These are phyloP conservation scores for Xerocomus brunneocitrinus DNA, from an alignment of 768 basidiomycete species.

Conservation along the genomic window DNA sequence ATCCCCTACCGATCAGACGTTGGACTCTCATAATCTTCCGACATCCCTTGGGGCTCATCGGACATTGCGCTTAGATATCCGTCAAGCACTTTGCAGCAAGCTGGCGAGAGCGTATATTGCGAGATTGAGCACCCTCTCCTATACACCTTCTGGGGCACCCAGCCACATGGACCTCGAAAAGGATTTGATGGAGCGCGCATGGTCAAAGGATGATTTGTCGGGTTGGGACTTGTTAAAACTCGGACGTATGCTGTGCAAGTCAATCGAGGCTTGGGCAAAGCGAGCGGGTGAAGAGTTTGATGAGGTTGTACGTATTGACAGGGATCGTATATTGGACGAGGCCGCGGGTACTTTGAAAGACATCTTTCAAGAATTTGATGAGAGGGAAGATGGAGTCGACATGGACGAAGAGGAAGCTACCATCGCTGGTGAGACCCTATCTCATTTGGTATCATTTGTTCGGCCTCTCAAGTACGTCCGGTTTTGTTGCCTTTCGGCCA, in stretches of 20 bases:
- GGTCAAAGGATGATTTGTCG: slow-evolving; percentile 62
- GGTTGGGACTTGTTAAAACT: slow-evolving; percentile 65
- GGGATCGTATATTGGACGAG: slow-evolving; percentile 63
- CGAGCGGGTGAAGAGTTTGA: slow-evolving; percentile 26
- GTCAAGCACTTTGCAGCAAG: slow-evolving; percentile 54
- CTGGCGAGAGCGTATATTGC: slow-evolving; percentile 66
- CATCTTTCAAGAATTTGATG: slow-evolving; percentile 67
- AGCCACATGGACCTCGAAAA: slow-evolving; percentile 55
- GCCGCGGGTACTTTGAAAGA: slow-evolving; percentile 67
- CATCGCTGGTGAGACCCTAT: slow-evolving; percentile 59
- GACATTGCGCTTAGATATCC: slow-evolving; percentile 58
- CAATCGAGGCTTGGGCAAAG: slow-evolving; percentile 57
- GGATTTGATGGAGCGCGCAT: slow-evolving; percentile 67
- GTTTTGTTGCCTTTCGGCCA: background rate
- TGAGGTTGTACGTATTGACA: slow-evolving; percentile 30
- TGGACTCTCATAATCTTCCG: slow-evolving; percentile 26
- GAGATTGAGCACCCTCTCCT: slow-evolving; percentile 46
- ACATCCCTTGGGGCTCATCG: slow-evolving; percentile 58
- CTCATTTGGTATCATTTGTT: slow-evolving; percentile 55
- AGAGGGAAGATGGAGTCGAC: slow-evolving; percentile 49
- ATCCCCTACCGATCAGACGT: slow-evolving; percentile 31
- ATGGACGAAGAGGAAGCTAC: slow-evolving; percentile 67
- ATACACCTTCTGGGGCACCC: slow-evolving; percentile 57
- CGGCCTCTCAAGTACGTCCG: slow-evolving; percentile 49
- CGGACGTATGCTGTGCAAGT: slow-evolving; percentile 49